phyloP scores from a whole-genome alignment of 805 yeast species.

The Wickerhamiella slavikovae region DNA sequence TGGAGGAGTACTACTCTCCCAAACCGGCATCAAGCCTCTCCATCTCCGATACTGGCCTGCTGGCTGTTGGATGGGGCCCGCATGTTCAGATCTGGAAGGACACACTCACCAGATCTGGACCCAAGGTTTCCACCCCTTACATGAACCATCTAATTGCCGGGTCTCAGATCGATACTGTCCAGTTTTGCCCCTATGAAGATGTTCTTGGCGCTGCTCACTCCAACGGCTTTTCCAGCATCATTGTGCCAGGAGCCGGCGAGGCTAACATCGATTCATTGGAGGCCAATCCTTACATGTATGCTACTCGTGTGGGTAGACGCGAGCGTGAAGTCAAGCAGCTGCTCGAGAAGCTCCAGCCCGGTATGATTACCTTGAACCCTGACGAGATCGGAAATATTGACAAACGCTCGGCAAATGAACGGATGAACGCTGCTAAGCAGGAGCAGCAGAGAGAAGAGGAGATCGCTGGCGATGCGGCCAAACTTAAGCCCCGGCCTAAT shows the following conservation, averaged over 20 bases:
- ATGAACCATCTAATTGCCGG: constrained; percentile 81
- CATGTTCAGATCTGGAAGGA: constrained; percentile 92
- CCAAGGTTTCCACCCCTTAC: constrained; percentile 65
- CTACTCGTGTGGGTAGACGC: constrained; percentile 81
- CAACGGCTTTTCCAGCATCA: constrained; percentile 58
- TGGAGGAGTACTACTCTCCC: constrained; percentile 55
- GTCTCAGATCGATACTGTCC: constrained; percentile 41
- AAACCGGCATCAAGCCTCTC: constrained; percentile 68
- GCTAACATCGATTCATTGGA: constrained; percentile 93
- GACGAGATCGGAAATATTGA: constrained; percentile 69
- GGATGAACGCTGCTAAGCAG: constrained; percentile 33
- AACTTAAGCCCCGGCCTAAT: constrained; percentile 42
- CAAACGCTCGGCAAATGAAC: constrained; percentile 36
- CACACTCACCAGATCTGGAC: constrained; percentile 26
- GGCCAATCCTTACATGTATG: constrained; percentile 80
- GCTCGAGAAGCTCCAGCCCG: constrained; percentile 77
- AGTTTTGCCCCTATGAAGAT: constrained; percentile 91
- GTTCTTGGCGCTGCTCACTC: constrained; percentile 76
- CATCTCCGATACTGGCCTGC: constrained; percentile 70
- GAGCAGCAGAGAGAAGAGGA: constrained; percentile 24
- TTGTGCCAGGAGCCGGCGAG: constrained; percentile 94
- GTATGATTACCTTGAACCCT: constrained; percentile 83
- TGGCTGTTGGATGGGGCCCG: constrained; percentile 90
- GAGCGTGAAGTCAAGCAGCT: constrained; percentile 73
- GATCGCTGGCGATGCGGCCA: constrained; percentile 27